Conservation (phyloP, 2,329 filamentous ascomycete species). For the Clarireedia paspali region DNA sequence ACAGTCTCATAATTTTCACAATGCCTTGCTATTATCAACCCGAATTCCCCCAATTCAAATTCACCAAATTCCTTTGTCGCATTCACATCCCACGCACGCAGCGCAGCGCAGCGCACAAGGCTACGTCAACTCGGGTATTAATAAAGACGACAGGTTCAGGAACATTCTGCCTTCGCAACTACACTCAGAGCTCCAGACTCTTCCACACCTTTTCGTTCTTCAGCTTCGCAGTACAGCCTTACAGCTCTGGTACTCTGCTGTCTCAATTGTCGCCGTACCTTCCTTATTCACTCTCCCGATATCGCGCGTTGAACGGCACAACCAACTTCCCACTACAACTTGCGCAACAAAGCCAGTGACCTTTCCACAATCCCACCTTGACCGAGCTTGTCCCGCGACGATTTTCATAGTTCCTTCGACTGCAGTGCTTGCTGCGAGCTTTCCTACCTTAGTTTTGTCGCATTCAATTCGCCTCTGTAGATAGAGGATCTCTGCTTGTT, state of each 20-base stretch:
- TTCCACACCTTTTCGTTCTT: too few species aligned
- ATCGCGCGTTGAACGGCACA: background rate
- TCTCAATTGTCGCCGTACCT: background rate
- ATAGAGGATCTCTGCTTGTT: conserved; percentile 28
- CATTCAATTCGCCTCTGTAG: conserved; percentile 12
- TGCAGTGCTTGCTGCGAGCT: background rate
- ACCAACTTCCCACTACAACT: too few species aligned
- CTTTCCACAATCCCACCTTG: too few species aligned
- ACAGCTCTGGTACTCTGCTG: background rate
- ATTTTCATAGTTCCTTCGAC: background rate
- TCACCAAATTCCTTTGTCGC: background rate
- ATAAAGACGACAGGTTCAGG: background rate
- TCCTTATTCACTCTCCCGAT: background rate
- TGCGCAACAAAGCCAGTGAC: too few species aligned
- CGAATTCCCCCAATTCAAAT: background rate
- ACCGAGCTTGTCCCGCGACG: conserved; percentile 1
- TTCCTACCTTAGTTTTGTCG: conserved; percentile 1
- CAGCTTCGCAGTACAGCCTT: background rate
- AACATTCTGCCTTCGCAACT: background rate
- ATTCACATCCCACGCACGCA: background rate
- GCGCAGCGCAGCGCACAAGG: background rate
- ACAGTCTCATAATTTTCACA: too few species aligned
- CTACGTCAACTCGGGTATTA: background rate
- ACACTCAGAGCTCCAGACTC: background rate
- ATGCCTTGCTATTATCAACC: background rate